Conservation (phyloP, 345 rosid species). For the Sisymbrium irio region DNA sequence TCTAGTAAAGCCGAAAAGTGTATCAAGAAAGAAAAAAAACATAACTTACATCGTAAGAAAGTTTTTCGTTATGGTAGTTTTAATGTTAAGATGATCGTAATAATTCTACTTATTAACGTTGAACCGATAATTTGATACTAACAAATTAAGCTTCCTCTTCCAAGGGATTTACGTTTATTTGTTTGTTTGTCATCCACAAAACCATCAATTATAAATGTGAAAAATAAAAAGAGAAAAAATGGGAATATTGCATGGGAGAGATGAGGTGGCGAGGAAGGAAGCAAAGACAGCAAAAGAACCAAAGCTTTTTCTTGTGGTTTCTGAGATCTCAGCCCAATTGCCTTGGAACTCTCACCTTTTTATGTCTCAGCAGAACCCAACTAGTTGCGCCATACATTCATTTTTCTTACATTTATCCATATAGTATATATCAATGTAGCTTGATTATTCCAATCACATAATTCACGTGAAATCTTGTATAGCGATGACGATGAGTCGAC, state of each 20-base stretch:
- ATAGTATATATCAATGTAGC: background rate
- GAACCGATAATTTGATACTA: background rate
- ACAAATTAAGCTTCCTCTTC: background rate
- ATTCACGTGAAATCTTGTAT: constrained; percentile 24
- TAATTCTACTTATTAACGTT: background rate
- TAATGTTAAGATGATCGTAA: background rate
- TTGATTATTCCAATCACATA: constrained; percentile 19
- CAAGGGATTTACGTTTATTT: background rate
- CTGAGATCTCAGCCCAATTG: constrained; percentile 35
- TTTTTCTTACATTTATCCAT: constrained; percentile 5
- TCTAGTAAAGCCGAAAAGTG: no score
- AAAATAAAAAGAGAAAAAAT: background rate
- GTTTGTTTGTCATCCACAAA: constrained; percentile 6
- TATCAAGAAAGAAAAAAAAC: no score
- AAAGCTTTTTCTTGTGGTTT: constrained; percentile 31
- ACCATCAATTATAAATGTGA: background rate
- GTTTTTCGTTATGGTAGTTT: no score
- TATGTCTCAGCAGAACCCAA: constrained; percentile 25
- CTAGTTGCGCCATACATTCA: constrained; percentile 34
- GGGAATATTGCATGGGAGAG: constrained; percentile 36
- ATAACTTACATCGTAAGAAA: no score
- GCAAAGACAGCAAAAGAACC: constrained; percentile 35
- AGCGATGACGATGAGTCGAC: background rate
- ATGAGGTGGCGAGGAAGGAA: constrained; percentile 36
- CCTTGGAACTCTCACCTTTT: constrained; percentile 38